These are phyloP conservation scores for Paecilomyces sp. DNA, from an alignment of 2,329 filamentous ascomycete genomes.

Conservation along the genomic window DNA sequence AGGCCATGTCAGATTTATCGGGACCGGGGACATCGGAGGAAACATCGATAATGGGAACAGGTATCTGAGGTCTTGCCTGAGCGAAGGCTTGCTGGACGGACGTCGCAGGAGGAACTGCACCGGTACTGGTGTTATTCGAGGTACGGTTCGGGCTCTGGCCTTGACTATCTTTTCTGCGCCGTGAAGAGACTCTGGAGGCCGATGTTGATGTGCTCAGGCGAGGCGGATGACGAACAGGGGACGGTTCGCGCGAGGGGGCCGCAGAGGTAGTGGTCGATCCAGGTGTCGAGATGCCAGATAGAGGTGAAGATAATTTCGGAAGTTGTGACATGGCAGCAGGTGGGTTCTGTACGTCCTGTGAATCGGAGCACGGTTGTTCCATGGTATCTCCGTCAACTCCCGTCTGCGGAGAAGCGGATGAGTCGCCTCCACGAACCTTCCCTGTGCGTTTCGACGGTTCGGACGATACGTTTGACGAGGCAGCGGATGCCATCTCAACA, in stretches of 20 bases:
- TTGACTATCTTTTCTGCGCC: constrained; percentile 61
- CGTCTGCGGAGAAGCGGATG: constrained; percentile 18
- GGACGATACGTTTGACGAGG: constrained; percentile 12
- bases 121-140: constrained; percentile 32
- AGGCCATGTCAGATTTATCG: constrained; percentile 50
- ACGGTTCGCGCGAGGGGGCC: constrained; percentile 43
- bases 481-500: constrained; percentile 13
- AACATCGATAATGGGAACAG: constrained; percentile 54
- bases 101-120: constrained; percentile 41
- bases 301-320: constrained; percentile 21
- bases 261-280: constrained; percentile 39
- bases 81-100: constrained; percentile 58
- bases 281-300: constrained; percentile 19
- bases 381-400: constrained; percentile 21
- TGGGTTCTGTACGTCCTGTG: constrained; percentile 16
- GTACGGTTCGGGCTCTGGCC: constrained; percentile 57
- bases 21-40: constrained; percentile 56
- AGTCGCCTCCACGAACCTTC: constrained; percentile 19
- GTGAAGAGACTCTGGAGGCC: constrained; percentile 29
- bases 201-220: constrained; percentile 22
- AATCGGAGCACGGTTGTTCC: constrained; percentile 18
- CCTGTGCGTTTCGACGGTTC: constrained; percentile 17
- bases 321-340: constrained; percentile 22
- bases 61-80: constrained; percentile 58
- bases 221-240: constrained; percentile 31